Base-by-base conservation (phyloP, 305 asterid species). In the Stenogyne calaminthoides region DNA sequence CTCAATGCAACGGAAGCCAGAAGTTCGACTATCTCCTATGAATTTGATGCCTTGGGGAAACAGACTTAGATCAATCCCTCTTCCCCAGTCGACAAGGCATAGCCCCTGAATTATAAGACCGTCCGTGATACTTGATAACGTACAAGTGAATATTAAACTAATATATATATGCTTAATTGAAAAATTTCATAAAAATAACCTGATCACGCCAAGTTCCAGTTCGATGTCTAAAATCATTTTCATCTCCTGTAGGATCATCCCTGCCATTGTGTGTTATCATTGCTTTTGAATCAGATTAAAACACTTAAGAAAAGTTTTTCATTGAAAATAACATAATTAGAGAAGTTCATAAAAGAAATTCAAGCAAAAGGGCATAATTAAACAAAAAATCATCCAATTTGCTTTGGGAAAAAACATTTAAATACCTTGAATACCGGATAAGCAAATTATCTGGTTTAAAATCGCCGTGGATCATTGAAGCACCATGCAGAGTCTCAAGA, bases 11-110 rank as follows among this genome's bases (percentile, higher is more conserved):
- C 98, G 95, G 78, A 95, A 95, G 36, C 98, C 99, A 54, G 98
- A 90, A 63, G 99, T 95, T 81, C 98, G 84, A 73, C 95, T 76
- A 68, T 89, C 99, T 70, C 98, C 99, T 9, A 63, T 70, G 72
- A 95, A 95, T 78, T 86, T 82, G 39, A 92, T 88, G 75, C 72
- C 58, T 39, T 82, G 60, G 9, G 97, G 92, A 70, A 90, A 92
- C 59, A 92, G 90, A 69, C 80, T 84, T 67, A 88, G 79, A 74
- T 92, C 99, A 55, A 95, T 92, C 68, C 98, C 96, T 84, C 92
- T 86, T 56, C 99, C 99, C 99, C 98, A 95, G 81, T 95, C 99
- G 9, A 95, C 95, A 70, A 95, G 95, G 86, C 96, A 89, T 77
- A 92, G 92, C 49, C 99, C 99, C 99, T 95, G 91, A 64, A 72